Evolutionary conservation across 768 basidiomycete genomes (phyloP).

Genomic region (Artomyces pyxidatus): DNA sequence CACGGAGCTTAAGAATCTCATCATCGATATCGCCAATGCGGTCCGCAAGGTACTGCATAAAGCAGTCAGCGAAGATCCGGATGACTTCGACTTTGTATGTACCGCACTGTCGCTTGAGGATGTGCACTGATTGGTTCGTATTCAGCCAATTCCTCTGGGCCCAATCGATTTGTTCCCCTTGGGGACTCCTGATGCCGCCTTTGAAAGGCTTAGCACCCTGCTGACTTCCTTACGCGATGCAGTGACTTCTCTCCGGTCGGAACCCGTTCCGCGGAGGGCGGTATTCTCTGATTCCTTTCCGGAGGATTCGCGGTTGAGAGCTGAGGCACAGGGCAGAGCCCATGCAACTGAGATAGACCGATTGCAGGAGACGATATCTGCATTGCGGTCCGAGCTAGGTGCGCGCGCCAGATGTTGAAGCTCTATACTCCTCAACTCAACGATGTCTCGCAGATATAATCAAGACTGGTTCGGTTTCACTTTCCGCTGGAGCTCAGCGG

Average conservation of each 20-base stretch:
- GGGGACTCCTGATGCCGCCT: constrained; percentile 18
- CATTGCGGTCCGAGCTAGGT: constrained; percentile 55
- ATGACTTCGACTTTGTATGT: constrained; percentile 42
- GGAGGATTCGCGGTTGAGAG: constrained; percentile 8
- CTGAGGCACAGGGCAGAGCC: constrained; percentile 16
- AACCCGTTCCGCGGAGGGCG: not conserved
- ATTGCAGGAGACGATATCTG: constrained; percentile 41
- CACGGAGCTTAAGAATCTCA: constrained; percentile 45
- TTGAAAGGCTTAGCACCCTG: constrained; percentile 19
- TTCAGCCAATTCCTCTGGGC: constrained; percentile 20
- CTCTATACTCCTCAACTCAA: constrained; percentile 1
- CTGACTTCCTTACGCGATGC: constrained; percentile 20
- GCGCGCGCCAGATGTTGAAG: constrained; percentile 13
- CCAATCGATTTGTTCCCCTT: constrained; percentile 21
- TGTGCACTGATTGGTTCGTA: not conserved
- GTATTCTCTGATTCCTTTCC: constrained; percentile 6
- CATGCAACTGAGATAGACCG: constrained; percentile 39
- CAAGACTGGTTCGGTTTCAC: no score
- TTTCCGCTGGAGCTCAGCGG: no score
- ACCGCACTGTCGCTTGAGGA: constrained; percentile 15
- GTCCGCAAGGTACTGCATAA: constrained; percentile 48
- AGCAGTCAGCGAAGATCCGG: constrained; percentile 28
- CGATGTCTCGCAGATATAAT: no score
- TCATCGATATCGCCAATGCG: constrained; percentile 59
- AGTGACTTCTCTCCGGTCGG: constrained; percentile 7